Conservation (phyloP, 2,329 filamentous ascomycete species). For the Sporothrix humicola region DNA sequence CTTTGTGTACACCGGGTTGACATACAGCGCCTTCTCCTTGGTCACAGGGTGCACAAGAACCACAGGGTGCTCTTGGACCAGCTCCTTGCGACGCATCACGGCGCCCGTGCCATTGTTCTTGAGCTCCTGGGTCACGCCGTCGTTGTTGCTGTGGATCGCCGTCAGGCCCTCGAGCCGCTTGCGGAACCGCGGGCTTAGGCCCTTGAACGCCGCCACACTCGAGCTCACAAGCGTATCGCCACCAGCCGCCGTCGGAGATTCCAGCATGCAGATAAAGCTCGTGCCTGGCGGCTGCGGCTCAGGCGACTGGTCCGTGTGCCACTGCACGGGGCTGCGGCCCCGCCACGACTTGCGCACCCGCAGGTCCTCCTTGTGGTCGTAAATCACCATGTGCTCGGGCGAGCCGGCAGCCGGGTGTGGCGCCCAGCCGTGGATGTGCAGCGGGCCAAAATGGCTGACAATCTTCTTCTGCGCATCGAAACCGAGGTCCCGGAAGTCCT, state of each 20-base stretch:
- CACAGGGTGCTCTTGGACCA: slow-evolving; percentile 75
- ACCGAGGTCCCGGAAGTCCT: slow-evolving; percentile 37
- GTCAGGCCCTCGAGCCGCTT: slow-evolving; percentile 31
- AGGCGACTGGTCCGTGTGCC: slow-evolving; percentile 29
- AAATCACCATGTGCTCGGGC: slow-evolving; percentile 29
- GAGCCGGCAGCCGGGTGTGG: slow-evolving; percentile 25
- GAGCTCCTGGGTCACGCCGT: slow-evolving; percentile 28
- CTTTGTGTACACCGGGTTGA: slow-evolving; percentile 65
- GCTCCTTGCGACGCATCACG: slow-evolving; percentile 47
- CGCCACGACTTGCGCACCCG: slow-evolving; percentile 26
- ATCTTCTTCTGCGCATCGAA: slow-evolving; percentile 15
- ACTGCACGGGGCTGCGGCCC: slow-evolving; percentile 27
- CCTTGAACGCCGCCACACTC: slow-evolving; percentile 26
- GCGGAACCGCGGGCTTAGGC: slow-evolving; percentile 28
- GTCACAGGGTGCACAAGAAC: slow-evolving; percentile 83
- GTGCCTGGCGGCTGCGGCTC: slow-evolving; percentile 29
- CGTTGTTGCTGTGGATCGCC: slow-evolving; percentile 28
- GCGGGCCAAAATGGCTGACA: slow-evolving; percentile 26
- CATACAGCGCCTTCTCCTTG: slow-evolving; percentile 80
- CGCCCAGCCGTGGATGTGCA: slow-evolving; percentile 29
- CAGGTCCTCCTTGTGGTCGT: slow-evolving; percentile 29
- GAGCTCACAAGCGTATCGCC: slow-evolving; percentile 29
- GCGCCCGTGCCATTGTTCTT: slow-evolving; percentile 18
- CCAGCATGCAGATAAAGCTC: slow-evolving; percentile 29
- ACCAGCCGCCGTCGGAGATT: slow-evolving; percentile 27